Base-by-base conservation (phyloP, 208 protist genomes). In the Naegleria lovaniensis region DNA sequence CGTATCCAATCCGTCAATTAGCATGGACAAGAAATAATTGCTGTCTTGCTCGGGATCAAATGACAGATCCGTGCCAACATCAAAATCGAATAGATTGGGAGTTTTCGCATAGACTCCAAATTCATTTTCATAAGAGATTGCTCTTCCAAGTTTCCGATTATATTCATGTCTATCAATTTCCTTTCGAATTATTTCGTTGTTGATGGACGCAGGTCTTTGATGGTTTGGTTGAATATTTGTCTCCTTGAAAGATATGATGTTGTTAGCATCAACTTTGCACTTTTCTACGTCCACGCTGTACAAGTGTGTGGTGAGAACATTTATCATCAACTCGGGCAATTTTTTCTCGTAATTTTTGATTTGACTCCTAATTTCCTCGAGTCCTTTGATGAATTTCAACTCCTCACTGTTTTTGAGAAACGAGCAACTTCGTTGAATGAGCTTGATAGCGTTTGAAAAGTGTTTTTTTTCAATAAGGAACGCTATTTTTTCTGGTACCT, bases 41-140 rank as follows among this genome's bases (percentile, higher is more conserved):
- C n/a, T 40, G 43, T 88, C 85, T 29, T 39, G 25, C 36, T 88
- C 85, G 6, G 85, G 85, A 88, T 88, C 41, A 58, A 88, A 39
- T 25, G 16, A 38, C 4, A 58, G 11, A 58, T 88, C 85, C 51
- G 29, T 36, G n/a, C 36, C n/a, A 36, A 36, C 7, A 0, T 25
- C 67, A 25, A 79, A 79, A 79, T 79, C 67, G 5, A 75, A n/a
- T 36, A 13, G 6, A 13, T 79, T n/a, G 7, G 1, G 19, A 36
- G 13, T n/a, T n/a, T n/a, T n/a, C 15, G 58, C 6, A 75, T n/a
- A 75, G 6, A 25, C 58, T 75, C 22, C 36, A 48, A 48, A 48
- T 48, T 48, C 43, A 48, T 48, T 48, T 19, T 58, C 51, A 58
- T 58, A 15, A 15, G 22, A 4, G 22, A 29, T 29, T 67, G 11